phyloP scores from a whole-genome alignment of 2,329 filamentous ascomycete genomes.

The Spiromastix sp. region DNA sequence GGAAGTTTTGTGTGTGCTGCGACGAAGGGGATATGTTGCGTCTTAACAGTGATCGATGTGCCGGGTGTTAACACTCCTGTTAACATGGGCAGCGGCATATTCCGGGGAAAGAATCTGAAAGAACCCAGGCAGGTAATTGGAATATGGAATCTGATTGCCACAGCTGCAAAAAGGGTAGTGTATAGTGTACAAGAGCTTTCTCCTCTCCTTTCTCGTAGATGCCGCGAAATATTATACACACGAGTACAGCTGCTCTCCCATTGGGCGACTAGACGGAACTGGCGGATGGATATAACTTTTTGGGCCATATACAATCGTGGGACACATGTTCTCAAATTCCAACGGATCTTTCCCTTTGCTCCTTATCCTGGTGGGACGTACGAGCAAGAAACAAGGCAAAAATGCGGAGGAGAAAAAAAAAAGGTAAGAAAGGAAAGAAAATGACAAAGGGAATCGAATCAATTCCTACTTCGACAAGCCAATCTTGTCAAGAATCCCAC shows the following conservation, averaged over 20 bases:
- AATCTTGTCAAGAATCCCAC: constrained; percentile 43
- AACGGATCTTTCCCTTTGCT: too few species aligned
- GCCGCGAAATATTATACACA: constrained; percentile 8
- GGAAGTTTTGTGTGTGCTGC: not conserved
- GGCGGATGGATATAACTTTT: constrained; percentile 3
- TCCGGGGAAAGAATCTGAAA: not conserved
- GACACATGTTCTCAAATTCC: constrained; percentile 4
- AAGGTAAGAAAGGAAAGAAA: not conserved
- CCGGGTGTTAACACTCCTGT: too few species aligned
- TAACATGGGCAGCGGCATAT: too few species aligned
- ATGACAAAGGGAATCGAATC: constrained; percentile 4
- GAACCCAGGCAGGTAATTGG: not conserved
- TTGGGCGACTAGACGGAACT: constrained; percentile 4
- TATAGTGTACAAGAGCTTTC: not conserved
- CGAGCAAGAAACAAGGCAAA: not conserved
- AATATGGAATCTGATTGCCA: too few species aligned
- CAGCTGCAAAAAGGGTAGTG: not conserved
- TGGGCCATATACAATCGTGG: constrained; percentile 5
- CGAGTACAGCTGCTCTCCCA: constrained; percentile 8
- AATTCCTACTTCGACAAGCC: constrained; percentile 40
- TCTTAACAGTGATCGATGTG: too few species aligned
- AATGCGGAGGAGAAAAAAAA: not conserved
- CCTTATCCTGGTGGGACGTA: too few species aligned
- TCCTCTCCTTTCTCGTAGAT: too few species aligned
- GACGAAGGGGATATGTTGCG: too few species aligned